These are phyloP conservation scores for Parastagonospora avenae DNA, from an alignment of 2,329 filamentous ascomycete genomes.

Conservation along the genomic window DNA sequence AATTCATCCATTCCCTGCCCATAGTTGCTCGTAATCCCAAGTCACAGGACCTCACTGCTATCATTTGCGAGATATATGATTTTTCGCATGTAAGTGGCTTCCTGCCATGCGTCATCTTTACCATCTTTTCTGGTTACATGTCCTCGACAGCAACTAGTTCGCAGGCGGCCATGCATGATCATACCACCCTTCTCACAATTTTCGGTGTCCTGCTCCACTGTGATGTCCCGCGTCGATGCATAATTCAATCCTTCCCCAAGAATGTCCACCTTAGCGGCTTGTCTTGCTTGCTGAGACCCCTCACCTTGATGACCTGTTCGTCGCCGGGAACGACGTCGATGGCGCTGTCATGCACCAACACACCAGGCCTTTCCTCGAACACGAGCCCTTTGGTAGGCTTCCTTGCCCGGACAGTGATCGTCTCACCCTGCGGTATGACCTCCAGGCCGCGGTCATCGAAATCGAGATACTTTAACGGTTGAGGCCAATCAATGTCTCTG, in stretches of 20 bases:
- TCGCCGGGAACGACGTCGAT: slow-evolving; percentile 65
- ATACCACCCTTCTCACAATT: slow-evolving; percentile 3
- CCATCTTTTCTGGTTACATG: slow-evolving; percentile 3
- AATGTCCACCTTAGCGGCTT: slow-evolving; percentile 52
- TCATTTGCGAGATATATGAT: slow-evolving; percentile 2
- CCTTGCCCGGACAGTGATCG: slow-evolving; percentile 53
- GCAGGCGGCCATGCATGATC: slow-evolving; percentile 11
- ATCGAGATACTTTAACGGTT: slow-evolving; percentile 64
- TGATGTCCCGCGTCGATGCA: slow-evolving; percentile 4
- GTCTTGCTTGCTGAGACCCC: slow-evolving; percentile 47
- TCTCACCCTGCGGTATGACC: slow-evolving; percentile 47
- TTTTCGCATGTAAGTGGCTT: neutral
- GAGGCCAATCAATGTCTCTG: slow-evolving; percentile 65
- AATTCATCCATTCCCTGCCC: slow-evolving; percentile 26
- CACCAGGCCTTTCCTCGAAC: slow-evolving; percentile 62
- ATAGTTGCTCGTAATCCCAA: slow-evolving; percentile 23
- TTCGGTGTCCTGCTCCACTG: neutral
- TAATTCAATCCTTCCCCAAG: slow-evolving; percentile 45
- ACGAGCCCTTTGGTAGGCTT: slow-evolving; percentile 66
- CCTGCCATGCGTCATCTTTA: slow-evolving; percentile 11
- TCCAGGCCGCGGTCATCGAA: slow-evolving; percentile 58
- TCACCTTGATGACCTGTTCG: slow-evolving; percentile 55
- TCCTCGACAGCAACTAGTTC: neutral
- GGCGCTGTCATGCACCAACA: slow-evolving; percentile 61
- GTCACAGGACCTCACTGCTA: slow-evolving; percentile 3